phyloP scores from a whole-genome alignment of 164 flowering plant species.

The Cinnamomum micranthum region DNA sequence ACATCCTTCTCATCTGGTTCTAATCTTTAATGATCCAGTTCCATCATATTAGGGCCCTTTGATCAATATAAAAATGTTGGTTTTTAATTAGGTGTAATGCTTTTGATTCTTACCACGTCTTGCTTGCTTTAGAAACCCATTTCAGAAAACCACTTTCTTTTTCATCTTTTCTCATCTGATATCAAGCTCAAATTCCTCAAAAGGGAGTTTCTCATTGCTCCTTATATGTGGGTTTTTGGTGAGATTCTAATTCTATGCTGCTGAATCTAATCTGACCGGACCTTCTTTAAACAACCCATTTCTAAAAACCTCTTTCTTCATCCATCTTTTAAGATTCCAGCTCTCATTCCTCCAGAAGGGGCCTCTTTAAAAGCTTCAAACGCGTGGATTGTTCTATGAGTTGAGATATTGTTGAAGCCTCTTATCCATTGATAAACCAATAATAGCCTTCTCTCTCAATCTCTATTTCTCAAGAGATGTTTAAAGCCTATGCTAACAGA shows the following conservation, averaged over 20 bases:
- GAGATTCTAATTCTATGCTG: slow-evolving; percentile 7
- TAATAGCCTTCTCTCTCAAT: background rate
- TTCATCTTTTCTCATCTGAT: background rate
- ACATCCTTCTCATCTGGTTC: background rate
- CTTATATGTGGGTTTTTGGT: slow-evolving; percentile 16
- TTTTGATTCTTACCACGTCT: background rate
- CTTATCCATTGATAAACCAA: background rate
- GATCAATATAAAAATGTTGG: slow-evolving; percentile 8
- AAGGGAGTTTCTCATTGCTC: slow-evolving; percentile 2
- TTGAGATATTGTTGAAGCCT: too few relatives aligned
- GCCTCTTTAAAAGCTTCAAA: too few relatives aligned
- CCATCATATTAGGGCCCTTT: slow-evolving; percentile 17
- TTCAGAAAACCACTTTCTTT: background rate
- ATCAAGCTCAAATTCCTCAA: background rate
- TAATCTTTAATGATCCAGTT: background rate
- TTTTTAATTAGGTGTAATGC: background rate
- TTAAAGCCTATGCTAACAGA: slow-evolving; percentile 39
- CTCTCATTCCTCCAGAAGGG: background rate
- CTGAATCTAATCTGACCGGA: background rate
- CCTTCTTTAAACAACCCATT: background rate
- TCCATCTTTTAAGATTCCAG: background rate
- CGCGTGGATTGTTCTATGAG: too few relatives aligned
- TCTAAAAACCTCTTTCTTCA: background rate
- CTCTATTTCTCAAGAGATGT: slow-evolving; percentile 33
- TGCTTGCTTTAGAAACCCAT: background rate